Evolutionary conservation across 805 yeast species (phyloP).

Genomic region (Metschnikowia cubensis): DNA sequence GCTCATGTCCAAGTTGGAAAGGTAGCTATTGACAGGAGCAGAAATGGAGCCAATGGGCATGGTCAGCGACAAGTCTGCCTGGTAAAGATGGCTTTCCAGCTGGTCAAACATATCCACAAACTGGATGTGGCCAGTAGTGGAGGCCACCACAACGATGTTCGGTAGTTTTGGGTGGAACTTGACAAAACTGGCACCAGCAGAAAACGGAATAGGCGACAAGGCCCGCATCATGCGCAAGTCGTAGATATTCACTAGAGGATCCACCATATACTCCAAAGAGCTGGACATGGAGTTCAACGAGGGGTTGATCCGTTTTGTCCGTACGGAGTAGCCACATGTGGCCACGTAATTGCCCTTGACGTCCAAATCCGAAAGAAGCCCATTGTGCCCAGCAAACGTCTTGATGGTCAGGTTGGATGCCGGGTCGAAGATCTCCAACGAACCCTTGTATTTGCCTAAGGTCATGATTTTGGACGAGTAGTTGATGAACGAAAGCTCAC

Average conservation of each 20-base stretch:
- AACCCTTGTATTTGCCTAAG: slow-evolving; percentile 56
- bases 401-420: slow-evolving; percentile 43
- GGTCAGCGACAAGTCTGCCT: slow-evolving; percentile 46
- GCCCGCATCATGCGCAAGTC: slow-evolving; percentile 72
- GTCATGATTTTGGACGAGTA: slow-evolving; percentile 47
- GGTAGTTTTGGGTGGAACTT: slow-evolving; percentile 84
- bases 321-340: slow-evolving; percentile 75
- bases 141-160: slow-evolving; percentile 68
- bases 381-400: slow-evolving; percentile 56
- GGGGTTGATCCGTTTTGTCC: slow-evolving; percentile 46
- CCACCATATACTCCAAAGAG: slow-evolving; percentile 39
- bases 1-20: slow-evolving; percentile 53
- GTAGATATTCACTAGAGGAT: slow-evolving; percentile 78
- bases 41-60: slow-evolving; percentile 4
- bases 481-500: slow-evolving; percentile 45
- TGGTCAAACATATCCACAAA: slow-evolving; percentile 82
- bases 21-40: slow-evolving; percentile 19
- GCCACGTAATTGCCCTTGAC: slow-evolving; percentile 62
- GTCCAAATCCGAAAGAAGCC: slow-evolving; percentile 60
- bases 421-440: slow-evolving; percentile 63
- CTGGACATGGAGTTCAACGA: slow-evolving; percentile 6
- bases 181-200: slow-evolving; percentile 83
- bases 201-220: slow-evolving; percentile 77
- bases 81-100: slow-evolving; percentile 59
- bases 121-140: slow-evolving; percentile 78